Evolutionary conservation across 2,329 filamentous ascomycete species (phyloP).

Genomic region (Phialocephala sp.): DNA sequence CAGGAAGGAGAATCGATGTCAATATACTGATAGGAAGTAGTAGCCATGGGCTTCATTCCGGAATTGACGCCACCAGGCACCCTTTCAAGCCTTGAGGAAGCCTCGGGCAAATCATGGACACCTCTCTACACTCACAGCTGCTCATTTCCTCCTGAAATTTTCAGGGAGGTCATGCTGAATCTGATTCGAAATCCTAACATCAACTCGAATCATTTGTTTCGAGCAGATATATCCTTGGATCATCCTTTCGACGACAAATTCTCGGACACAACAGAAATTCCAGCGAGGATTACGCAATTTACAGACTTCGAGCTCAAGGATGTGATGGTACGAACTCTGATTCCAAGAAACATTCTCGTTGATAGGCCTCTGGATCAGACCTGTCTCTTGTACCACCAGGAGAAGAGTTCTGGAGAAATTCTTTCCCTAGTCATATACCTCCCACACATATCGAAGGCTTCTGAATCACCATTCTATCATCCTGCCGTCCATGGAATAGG

Average conservation of each 20-base stretch:
- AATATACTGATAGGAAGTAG: not conserved
- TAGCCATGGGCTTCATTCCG: conserved; percentile 27
- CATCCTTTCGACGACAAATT: conserved; percentile 44
- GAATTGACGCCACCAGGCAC: conserved; percentile 41
- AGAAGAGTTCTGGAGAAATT: conserved; percentile 37
- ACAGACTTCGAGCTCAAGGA: conserved; percentile 56
- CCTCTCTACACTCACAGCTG: conserved; percentile 63
- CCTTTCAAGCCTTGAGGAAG: conserved; percentile 46
- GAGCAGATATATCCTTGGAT: conserved; percentile 75
- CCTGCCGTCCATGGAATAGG: conserved; percentile 76
- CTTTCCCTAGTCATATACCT: conserved; percentile 74
- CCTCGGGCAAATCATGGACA: conserved; percentile 52
- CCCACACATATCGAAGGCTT: conserved; percentile 68
- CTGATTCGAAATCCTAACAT: conserved; percentile 80
- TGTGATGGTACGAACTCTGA: conserved; percentile 75
- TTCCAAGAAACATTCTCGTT: conserved; percentile 80
- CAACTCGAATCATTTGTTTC: conserved; percentile 78
- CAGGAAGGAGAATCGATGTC: not conserved
- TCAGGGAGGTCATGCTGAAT: conserved; percentile 72
- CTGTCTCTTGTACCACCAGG: conserved; percentile 69
- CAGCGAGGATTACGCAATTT: conserved; percentile 52
- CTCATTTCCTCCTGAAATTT: conserved; percentile 66
- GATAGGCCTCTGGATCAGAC: conserved; percentile 82
- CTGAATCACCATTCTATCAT: conserved; percentile 85
- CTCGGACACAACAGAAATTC: conserved; percentile 40